A percentile compares a stretch with the other conserved stretches of the same genome.
Evolutionary conservation across 768 basidiomycete genomes (phyloP).

Genomic region (Serendipita sp.): DNA sequence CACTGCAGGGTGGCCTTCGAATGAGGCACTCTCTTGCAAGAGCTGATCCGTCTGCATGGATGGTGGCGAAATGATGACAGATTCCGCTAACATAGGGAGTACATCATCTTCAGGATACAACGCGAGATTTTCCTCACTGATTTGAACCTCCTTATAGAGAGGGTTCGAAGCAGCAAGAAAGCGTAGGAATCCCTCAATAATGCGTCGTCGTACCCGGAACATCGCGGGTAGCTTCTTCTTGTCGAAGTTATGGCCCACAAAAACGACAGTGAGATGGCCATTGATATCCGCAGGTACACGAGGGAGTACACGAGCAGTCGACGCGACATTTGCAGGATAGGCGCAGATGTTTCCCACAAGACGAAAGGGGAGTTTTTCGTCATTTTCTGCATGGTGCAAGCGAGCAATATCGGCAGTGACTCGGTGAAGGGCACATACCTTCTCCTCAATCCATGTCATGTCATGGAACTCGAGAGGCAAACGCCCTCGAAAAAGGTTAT

Average conservation of each 20-base stretch:
- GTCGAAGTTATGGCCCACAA: conserved; percentile 15
- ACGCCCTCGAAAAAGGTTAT: conserved; percentile 14
- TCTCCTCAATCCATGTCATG: conserved; percentile 8
- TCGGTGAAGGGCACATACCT: conserved; percentile 16
- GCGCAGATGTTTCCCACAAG: conserved; percentile 23
- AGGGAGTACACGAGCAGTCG: conserved; percentile 17
- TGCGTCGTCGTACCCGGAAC: no score
- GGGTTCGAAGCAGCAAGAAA: no score
- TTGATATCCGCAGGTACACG: conserved; percentile 16
- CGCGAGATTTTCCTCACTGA: no score
- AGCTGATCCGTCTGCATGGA: no score
- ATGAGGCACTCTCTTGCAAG: no score
- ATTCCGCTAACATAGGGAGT: no score
- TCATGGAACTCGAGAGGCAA: conserved; percentile 15
- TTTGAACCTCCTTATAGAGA: no score
- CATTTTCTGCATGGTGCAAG: conserved; percentile 15
- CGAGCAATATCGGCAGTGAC: conserved; percentile 17
- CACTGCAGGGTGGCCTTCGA: no score
- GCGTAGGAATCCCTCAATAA: no score
- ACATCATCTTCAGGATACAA: no score
- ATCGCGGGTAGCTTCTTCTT: no score
- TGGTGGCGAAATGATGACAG: no score
- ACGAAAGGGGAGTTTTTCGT: conserved; percentile 14
- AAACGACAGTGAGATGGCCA: conserved; percentile 17
- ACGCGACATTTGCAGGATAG: conserved; percentile 20